Evolutionary conservation across 2,329 filamentous ascomycete species (phyloP), one percentile per base, ranked within the genome.

Genomic region (Monosporascus cannonballus): DNA sequence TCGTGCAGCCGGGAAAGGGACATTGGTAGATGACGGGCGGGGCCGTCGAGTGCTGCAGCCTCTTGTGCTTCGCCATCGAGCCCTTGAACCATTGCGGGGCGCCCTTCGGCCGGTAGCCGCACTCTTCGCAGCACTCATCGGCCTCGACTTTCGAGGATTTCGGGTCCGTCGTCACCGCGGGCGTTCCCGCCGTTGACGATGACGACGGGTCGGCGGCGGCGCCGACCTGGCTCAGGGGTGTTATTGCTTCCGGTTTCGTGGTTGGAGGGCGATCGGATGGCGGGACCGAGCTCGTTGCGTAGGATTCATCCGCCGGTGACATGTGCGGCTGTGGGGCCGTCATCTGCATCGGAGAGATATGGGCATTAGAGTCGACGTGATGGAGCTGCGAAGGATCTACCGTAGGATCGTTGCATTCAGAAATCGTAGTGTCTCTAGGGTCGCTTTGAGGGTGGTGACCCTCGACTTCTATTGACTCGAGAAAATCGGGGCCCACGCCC

Each of bases 11-110:
- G 2, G 78, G 78, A 48, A 64, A 82, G 3, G 73, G 72, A 56
- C 79, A 83, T 54, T 71, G 71, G 64, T 77, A 83, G 45, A 81
- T 78, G 54, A 71, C 69, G 7, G 76, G 75, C 37, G 76, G 76
- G 3, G 68, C 71, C 14, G 67, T 67, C 48, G 76, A 74, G 64
- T 83, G 79, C 64, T 79, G 75, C 54, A 76, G 67, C 62, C 76
- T 79, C 68, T 72, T 79, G 62, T 83, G 79, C 64, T 81, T 83
- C 48, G 77, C 73, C 78, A 83, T 80, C 62, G 76, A 80, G 6
- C 78, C 78, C 45, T 74, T 75, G 61, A 81, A 82, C 79, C 79
- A 82, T 53, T 76, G 72, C n/a, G 79, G 78, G 48, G 79, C 73
- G 4, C 79, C 79, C 56, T 77, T 79, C 1, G 79, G 79, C 9